Conservation (phyloP, 2,329 filamentous ascomycete genomes). For the Emergomyces pasteurianus region DNA sequence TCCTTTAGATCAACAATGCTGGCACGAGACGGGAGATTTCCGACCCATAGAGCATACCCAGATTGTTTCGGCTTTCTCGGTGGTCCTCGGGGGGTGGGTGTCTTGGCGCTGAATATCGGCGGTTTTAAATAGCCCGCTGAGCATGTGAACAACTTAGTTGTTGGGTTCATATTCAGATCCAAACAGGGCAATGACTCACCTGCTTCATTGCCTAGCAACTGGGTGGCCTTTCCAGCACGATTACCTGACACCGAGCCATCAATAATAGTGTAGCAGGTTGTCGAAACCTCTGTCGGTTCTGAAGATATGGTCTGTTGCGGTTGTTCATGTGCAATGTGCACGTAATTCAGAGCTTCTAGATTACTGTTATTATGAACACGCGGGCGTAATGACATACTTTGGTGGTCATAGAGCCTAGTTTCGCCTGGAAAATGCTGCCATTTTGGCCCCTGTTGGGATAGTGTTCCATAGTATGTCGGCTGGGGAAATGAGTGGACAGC, state of each 20-base stretch:
- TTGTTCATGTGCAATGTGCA: background rate
- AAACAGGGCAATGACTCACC: background rate
- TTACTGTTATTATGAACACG: background rate
- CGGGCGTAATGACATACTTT: background rate
- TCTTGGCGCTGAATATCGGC: conserved; percentile 7
- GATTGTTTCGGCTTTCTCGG: conserved; percentile 55
- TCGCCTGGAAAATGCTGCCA: background rate
- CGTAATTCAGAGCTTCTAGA: background rate
- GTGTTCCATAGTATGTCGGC: background rate
- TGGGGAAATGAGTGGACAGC: background rate
- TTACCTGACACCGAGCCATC: background rate
- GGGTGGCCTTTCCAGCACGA: background rate
- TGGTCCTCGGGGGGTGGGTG: conserved; percentile 45
- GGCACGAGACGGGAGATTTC: conserved; percentile 77
- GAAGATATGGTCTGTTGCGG: background rate
- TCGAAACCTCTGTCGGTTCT: background rate
- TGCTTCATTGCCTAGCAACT: background rate
- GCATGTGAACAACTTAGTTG: background rate
- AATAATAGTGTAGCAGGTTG: background rate
- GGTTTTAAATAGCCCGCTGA: background rate
- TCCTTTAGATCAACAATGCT: conserved; percentile 76
- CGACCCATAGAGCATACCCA: conserved; percentile 91
- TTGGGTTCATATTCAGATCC: background rate
- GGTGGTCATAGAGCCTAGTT: background rate
- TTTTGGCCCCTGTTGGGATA: background rate